Evolutionary conservation across 805 yeast species (phyloP).

Genomic region (Brettanomyces anomalus): DNA sequence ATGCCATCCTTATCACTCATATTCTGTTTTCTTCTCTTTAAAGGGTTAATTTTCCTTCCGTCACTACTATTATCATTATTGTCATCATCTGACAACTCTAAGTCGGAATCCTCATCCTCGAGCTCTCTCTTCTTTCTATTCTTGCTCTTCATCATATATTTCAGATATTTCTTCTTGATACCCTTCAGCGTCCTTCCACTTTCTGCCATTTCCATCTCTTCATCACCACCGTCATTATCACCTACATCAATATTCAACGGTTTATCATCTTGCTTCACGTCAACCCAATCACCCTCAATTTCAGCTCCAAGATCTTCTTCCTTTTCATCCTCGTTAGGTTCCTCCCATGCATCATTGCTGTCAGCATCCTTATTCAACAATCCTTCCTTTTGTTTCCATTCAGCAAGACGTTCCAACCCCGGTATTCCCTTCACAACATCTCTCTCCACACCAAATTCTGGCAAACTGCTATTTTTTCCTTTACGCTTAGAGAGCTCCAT

Average conservation of each 20-base stretch:
- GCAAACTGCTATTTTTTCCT: slow-evolving; percentile 39
- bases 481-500: slow-evolving; percentile 54
- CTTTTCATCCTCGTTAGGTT: slow-evolving; percentile 41
- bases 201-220: slow-evolving; percentile 25
- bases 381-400: slow-evolving; percentile 68
- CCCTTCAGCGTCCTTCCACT: slow-evolving; percentile 13
- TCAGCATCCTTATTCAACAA: slow-evolving; percentile 44
- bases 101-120: slow-evolving; percentile 34
- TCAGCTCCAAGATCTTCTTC: slow-evolving; percentile 41
- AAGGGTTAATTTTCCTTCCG: slow-evolving; percentile 17
- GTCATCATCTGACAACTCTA: slow-evolving; percentile 41
- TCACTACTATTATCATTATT: slow-evolving; percentile 27
- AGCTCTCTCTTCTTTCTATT: slow-evolving; percentile 22
- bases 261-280: slow-evolving; percentile 64
- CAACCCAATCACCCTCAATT: slow-evolving; percentile 89
- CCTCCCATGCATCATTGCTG: slow-evolving; percentile 31
- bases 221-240: slow-evolving; percentile 27
- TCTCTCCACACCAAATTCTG: slow-evolving; percentile 69
- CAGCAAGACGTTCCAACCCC: slow-evolving; percentile 81
- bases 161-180: slow-evolving; percentile 26
- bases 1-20: neutral
- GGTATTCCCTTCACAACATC: slow-evolving; percentile 65
- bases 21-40: slow-evolving; percentile 18
- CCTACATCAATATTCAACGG: slow-evolving; percentile 50
- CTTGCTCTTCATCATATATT: slow-evolving; percentile 23